phyloP scores from a whole-genome alignment of 2,329 filamentous ascomycete genomes.

The Fusarium transvaalense region DNA sequence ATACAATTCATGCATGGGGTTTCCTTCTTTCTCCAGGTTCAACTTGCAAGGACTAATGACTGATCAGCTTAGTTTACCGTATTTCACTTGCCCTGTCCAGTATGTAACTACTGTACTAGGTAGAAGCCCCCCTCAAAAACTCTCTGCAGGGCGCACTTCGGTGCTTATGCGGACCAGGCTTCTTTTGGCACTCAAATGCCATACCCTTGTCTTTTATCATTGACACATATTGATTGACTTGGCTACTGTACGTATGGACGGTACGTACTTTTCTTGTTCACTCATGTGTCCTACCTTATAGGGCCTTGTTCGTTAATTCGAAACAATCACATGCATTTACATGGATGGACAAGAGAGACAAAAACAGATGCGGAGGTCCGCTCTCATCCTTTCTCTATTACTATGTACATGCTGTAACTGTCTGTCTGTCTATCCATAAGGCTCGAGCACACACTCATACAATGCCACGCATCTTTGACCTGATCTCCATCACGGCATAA shows the following conservation, averaged over 20 bases:
- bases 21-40: constrained; percentile 5
- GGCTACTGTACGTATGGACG: no score
- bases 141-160: constrained; percentile 39
- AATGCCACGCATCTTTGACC: no score
- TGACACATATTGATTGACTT: constrained; percentile 19
- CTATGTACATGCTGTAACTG: background rate
- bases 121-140: background rate
- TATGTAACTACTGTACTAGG: background rate
- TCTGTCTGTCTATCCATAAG: background rate
- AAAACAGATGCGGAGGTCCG: background rate
- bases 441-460: constrained; percentile 3
- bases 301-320: constrained; percentile 1
- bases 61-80: background rate
- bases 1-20: background rate
- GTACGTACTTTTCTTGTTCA: background rate
- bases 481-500: constrained; percentile 15
- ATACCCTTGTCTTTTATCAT: constrained; percentile 32
- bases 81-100: constrained; percentile 5
- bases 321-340: constrained; percentile 42
- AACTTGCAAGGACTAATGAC: background rate
- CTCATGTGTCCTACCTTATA: background rate
- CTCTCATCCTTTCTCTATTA: background rate
- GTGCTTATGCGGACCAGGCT: constrained; percentile 46
- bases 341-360: background rate
- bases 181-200: constrained; percentile 14